Base-by-base conservation (phyloP, 2,329 filamentous ascomycete genomes). In the Aspergillus chevalieri region DNA sequence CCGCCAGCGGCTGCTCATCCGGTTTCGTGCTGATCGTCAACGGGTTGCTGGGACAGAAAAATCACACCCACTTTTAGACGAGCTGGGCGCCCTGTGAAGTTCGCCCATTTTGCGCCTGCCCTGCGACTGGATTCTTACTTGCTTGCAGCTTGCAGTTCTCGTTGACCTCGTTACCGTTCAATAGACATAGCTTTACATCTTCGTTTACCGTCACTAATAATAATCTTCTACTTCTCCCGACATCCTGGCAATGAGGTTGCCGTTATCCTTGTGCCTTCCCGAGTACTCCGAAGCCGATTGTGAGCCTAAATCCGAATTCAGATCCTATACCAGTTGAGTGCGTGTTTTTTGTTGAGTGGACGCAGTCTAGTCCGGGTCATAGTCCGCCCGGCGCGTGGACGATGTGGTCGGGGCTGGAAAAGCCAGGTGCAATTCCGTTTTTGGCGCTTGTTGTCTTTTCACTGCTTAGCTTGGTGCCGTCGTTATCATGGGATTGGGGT, bases 391-490 rank as follows among this genome's bases (percentile, higher is more conserved):
- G 53, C 53, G 26, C 34, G 36, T 57, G 57, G 57, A 67, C 54
- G 45, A 68, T 68, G 66, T 61, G 64, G 54, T 62, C 64, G 50
- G 64, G 64, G 46, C 48, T 68, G 47, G 57, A 59, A 46, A 67
- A 65, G 59, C 58, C 64, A 50, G 63, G 63, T 53, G 61, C 65
- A 41, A 59, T 68, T 47, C 63, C 65, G 51, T 62, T 68, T 46
- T 56, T 69, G 28, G 60, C 57, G 44, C 52, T 68, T 48, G 36
- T 67, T 47, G 48, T 66, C 38, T 66, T 68, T 47, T 63, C 62
- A 43, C 54, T 69, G 33, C 55, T 68, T 47, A 67, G 60, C 26
- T 48, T 69, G 48, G 63, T 64, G 34, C 64, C 65, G 41, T 65
- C 65, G n/a, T 47, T 67, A 19, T 60, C 63, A 39, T 64, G 57